These are phyloP conservation scores for Tuber aestivum DNA, from an alignment of 495 filamentous ascomycete species.

Conservation along the genomic window DNA sequence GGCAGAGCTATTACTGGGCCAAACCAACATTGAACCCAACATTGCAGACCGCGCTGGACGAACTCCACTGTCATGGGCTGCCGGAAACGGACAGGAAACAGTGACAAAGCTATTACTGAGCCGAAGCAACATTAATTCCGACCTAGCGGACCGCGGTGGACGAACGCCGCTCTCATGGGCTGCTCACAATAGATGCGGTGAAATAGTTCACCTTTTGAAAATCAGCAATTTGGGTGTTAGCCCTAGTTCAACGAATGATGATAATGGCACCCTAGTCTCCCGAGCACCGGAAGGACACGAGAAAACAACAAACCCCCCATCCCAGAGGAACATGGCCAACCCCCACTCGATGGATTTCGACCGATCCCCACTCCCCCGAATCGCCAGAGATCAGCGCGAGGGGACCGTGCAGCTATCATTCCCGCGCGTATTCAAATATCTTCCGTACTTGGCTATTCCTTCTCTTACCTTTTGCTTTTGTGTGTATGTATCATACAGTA, in stretches of 20 bases:
- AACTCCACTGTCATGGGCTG: slow-evolving; percentile 45
- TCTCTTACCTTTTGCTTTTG: not conserved
- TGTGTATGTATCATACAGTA: not conserved
- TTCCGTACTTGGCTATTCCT: not conserved
- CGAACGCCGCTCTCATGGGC: slow-evolving; percentile 42
- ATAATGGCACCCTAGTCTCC: slow-evolving; percentile 9
- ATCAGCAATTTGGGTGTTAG: slow-evolving; percentile 22
- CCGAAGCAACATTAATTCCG: not conserved
- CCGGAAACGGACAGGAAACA: slow-evolving; percentile 47
- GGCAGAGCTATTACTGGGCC: slow-evolving; percentile 47
- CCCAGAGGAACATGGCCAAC: slow-evolving; percentile 5
- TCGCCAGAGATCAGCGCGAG: slow-evolving; percentile 26
- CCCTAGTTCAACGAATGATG: not conserved
- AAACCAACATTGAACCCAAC: not conserved
- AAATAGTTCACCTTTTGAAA: slow-evolving; percentile 29
- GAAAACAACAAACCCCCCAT: slow-evolving; percentile 6
- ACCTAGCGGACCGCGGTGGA: slow-evolving; percentile 28
- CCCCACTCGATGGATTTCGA: slow-evolving; percentile 15
- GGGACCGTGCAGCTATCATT: slow-evolving; percentile 31
- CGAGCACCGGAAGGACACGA: slow-evolving; percentile 25
- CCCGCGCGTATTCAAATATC: not conserved
- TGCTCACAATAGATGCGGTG: slow-evolving; percentile 25
- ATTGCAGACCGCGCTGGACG: not conserved
- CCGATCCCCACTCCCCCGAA: slow-evolving; percentile 23
- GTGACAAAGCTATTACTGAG: slow-evolving; percentile 32